Conservation (phyloP, 768 basidiomycete genomes). For the Lepiota brunneoincarnata region DNA sequence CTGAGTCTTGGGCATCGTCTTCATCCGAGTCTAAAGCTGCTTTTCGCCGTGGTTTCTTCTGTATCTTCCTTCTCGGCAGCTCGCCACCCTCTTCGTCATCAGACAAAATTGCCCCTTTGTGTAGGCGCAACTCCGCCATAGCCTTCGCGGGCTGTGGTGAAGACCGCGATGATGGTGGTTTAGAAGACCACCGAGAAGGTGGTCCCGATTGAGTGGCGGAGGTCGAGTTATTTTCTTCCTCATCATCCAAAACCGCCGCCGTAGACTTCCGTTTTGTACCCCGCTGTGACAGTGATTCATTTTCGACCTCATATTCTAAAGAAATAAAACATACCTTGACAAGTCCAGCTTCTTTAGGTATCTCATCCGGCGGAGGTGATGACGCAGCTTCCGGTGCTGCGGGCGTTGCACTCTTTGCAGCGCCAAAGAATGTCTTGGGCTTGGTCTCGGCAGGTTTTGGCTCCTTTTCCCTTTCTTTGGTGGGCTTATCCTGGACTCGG, state of each 20-base stretch:
- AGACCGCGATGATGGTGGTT: conserved; percentile 5
- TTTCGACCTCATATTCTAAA: not conserved
- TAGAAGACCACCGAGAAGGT: conserved; percentile 15
- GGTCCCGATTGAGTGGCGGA: conserved; percentile 12
- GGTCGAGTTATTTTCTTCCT: conserved; percentile 19
- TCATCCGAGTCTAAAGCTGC: conserved; percentile 27
- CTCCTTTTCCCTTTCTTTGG: conserved; percentile 23
- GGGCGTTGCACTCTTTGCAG: conserved; percentile 12
- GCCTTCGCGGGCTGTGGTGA: conserved; percentile 11
- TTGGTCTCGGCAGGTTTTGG: conserved; percentile 18
- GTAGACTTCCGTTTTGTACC: conserved; percentile 45
- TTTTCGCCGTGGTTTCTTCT: conserved; percentile 30
- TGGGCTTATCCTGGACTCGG: conserved; percentile 20
- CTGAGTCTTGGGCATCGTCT: conserved; percentile 29
- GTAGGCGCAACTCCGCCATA: conserved; percentile 31
- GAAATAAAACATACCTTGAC: conserved; percentile 7
- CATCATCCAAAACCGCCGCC: conserved; percentile 18
- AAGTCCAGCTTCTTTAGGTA: conserved; percentile 34
- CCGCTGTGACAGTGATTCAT: conserved; percentile 23
- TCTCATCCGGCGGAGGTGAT: conserved; percentile 26
- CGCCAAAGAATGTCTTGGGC: conserved; percentile 18
- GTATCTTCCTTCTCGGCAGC: conserved; percentile 23
- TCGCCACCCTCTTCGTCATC: conserved; percentile 60
- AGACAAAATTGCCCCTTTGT: conserved; percentile 50
- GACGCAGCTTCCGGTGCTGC: conserved; percentile 15